phyloP scores from a whole-genome alignment of 2,329 filamentous ascomycete species.

The Myriosclerotinia curreyana region DNA sequence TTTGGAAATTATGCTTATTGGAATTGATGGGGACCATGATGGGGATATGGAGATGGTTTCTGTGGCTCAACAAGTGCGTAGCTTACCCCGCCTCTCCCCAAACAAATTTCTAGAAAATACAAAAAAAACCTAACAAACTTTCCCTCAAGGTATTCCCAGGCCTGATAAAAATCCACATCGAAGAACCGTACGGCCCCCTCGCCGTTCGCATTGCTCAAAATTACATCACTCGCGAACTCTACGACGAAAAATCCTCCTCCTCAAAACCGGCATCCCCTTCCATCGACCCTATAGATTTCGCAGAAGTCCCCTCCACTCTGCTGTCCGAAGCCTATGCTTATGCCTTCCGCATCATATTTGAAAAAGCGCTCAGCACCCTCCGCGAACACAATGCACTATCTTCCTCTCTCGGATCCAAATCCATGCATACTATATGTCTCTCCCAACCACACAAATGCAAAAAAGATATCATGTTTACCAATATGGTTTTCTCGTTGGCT shows the following conservation, averaged over 20 bases:
- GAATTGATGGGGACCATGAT: conserved; percentile 27
- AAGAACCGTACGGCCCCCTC: conserved; percentile 26
- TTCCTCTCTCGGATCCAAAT: not conserved
- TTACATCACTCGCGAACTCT: conserved; percentile 24
- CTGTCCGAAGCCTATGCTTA: conserved; percentile 24
- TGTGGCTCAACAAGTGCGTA: conserved; percentile 25
- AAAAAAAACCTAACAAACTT: conserved; percentile 2
- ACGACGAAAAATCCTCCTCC: conserved; percentile 15
- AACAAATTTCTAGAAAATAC: not conserved
- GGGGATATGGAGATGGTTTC: conserved; percentile 29
- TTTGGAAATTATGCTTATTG: conserved; percentile 25
- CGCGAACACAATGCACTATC: conserved; percentile 23
- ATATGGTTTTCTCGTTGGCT: conserved; percentile 40
- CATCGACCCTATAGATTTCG: conserved; percentile 10
- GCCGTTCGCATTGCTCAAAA: conserved; percentile 25
- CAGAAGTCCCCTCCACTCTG: conserved; percentile 16
- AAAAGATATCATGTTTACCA: conserved; percentile 43
- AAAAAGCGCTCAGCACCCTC: conserved; percentile 23
- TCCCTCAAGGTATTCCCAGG: conserved; percentile 24
- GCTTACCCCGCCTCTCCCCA: not conserved
- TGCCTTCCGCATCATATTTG: conserved; percentile 22
- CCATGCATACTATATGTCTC: conserved; percentile 34
- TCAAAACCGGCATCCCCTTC: conserved; percentile 7
- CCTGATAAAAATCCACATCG: conserved; percentile 26
- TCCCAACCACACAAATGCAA: conserved; percentile 42